A percentile compares a stretch with the other conserved stretches of the same genome.
phyloP scores from a whole-genome alignment of 345 rosid species.

The Combretum micranthum region DNA sequence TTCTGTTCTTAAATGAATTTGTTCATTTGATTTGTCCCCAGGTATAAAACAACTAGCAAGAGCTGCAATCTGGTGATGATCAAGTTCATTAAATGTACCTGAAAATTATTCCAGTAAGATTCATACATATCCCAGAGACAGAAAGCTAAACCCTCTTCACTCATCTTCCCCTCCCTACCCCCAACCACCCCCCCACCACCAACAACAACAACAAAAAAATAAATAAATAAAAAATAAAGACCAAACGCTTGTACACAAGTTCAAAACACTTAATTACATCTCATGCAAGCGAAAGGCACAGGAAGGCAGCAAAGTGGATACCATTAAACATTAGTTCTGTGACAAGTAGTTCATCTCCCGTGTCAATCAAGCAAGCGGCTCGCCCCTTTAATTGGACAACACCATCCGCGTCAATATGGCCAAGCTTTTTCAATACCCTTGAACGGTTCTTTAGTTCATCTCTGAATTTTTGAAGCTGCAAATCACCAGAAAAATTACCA shows the following conservation, averaged over 20 bases:
- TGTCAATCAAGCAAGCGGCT: conserved; percentile 98
- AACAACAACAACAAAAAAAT: background rate
- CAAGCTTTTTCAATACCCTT: conserved; percentile 88
- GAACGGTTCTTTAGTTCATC: conserved; percentile 94
- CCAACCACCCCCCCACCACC: too few species aligned
- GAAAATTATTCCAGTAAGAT: conserved; percentile 18
- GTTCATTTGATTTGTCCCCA: conserved; percentile 88
- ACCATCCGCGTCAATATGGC: conserved; percentile 83
- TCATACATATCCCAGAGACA: background rate
- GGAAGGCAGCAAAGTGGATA: conserved; percentile 18
- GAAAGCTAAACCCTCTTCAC: background rate
- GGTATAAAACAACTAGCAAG: conserved; percentile 99
- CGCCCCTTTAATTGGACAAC: conserved; percentile 90
- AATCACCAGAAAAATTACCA: conserved; percentile 6
- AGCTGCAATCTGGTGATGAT: conserved; percentile 95
- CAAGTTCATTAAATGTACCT: conserved; percentile 96
- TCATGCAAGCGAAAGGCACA: background rate
- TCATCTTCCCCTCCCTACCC: too few species aligned
- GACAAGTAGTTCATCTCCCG: conserved; percentile 97
- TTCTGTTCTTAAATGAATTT: conserved; percentile 76
- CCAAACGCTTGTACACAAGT: background rate
- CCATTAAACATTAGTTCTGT: conserved; percentile 99
- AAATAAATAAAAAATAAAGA: background rate
- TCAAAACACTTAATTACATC: background rate
- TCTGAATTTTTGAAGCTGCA: conserved; percentile 89